Conservation (phyloP, 257 asterid genomes). For the Solanum virginianum region DNA sequence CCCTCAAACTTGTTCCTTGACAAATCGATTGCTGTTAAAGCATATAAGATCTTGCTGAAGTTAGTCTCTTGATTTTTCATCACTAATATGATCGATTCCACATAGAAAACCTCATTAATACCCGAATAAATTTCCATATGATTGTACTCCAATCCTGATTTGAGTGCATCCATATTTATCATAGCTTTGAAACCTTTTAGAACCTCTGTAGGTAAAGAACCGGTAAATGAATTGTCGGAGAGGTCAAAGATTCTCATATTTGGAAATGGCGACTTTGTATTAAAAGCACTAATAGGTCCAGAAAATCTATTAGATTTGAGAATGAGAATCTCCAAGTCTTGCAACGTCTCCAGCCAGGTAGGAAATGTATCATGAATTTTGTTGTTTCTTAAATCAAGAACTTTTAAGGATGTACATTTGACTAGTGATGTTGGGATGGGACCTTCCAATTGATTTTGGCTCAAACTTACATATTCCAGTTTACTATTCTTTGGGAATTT, state of each 20-base stretch:
- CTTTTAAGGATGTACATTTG: not conserved
- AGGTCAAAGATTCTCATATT: not conserved
- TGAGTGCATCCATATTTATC: not conserved
- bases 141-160: not conserved
- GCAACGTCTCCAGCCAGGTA: not conserved
- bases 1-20: not conserved
- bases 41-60: not conserved
- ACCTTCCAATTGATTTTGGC: not conserved
- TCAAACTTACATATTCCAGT: not conserved
- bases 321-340: not conserved
- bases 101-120: not conserved
- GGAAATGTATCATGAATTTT: not conserved
- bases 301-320: conserved; percentile 1
- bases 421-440: not conserved
- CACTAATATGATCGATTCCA: not conserved
- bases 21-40: not conserved
- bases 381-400: not conserved
- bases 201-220: not conserved
- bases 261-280: not conserved
- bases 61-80: not conserved
- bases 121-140: no score
- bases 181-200: not conserved
- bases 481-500: accelerated
- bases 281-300: not conserved
- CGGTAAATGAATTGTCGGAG: not conserved